phyloP scores from a whole-genome alignment of 495 filamentous ascomycete genomes.

The Penicillium atrosanguineum region DNA sequence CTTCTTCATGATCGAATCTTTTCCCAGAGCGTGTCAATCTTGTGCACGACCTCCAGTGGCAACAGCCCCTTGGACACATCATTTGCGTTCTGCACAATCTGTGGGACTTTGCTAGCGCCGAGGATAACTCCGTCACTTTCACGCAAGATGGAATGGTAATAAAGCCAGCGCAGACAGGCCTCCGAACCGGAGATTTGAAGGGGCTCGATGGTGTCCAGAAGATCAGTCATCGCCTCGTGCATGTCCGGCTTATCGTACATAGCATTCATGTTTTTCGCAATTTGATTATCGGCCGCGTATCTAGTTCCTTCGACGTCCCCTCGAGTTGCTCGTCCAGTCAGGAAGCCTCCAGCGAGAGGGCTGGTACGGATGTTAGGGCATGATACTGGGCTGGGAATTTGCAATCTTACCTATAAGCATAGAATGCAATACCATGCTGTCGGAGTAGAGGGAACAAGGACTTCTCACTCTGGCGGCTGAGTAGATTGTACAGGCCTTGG shows the following conservation, averaged over 20 bases:
- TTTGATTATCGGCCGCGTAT: constrained; percentile 15
- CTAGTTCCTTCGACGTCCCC: constrained; percentile 27
- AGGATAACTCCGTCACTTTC: constrained; percentile 34
- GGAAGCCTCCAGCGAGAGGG: constrained; percentile 50
- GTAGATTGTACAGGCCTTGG: constrained; percentile 43
- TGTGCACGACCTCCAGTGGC: constrained; percentile 17
- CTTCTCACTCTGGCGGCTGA: constrained; percentile 39
- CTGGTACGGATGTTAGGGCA: constrained; percentile 3
- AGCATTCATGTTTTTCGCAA: constrained; percentile 9
- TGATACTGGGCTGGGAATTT: not conserved
- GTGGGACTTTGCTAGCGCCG: constrained; percentile 30
- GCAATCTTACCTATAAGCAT: constrained; percentile 33
- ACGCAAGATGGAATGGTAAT: constrained; percentile 29
- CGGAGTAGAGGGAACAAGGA: constrained; percentile 52
- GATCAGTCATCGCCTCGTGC: constrained; percentile 19
- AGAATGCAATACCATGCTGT: constrained; percentile 50
- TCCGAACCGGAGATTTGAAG: constrained; percentile 23
- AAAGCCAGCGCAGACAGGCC: constrained; percentile 34
- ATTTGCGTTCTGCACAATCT: constrained; percentile 27
- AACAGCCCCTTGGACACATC: constrained; percentile 32
- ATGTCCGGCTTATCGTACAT: constrained; percentile 24
- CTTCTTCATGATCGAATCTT: not conserved
- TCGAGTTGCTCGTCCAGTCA: constrained; percentile 41
- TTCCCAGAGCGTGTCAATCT: constrained; percentile 9
- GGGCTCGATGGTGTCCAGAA: constrained; percentile 9